phyloP scores from a whole-genome alignment of 2,329 filamentous ascomycete genomes.

The Penicillium hordei region DNA sequence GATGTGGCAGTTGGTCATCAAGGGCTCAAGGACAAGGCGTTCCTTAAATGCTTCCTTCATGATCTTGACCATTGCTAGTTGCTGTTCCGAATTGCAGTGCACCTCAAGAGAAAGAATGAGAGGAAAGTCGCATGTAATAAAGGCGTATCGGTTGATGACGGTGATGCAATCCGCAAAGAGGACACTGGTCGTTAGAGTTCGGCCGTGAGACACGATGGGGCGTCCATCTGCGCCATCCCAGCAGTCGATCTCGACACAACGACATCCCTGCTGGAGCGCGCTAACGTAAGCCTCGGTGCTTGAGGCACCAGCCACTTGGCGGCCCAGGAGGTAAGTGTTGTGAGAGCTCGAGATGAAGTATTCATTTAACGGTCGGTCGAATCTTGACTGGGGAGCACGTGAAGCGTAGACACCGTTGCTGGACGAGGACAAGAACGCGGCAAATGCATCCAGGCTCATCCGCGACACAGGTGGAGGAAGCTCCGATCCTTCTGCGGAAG shows the following conservation, averaged over 20 bases:
- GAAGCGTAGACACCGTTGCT: constrained; percentile 68
- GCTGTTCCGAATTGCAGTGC: constrained; percentile 81
- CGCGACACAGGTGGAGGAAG: constrained; percentile 47
- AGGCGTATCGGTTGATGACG: constrained; percentile 93
- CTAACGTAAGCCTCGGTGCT: constrained; percentile 95
- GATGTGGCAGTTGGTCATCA: constrained; percentile 65
- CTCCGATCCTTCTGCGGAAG: constrained; percentile 42
- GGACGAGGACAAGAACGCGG: constrained; percentile 72
- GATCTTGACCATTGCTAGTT: constrained; percentile 82
- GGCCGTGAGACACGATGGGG: constrained; percentile 87
- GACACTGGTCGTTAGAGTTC: constrained; percentile 83
- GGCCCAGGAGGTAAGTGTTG: constrained; percentile 92
- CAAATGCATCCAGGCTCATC: constrained; percentile 78
- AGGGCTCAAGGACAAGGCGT: constrained; percentile 72
- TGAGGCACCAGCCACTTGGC: constrained; percentile 84
- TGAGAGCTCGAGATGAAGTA: constrained; percentile 99
- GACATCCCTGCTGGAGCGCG: constrained; percentile 82
- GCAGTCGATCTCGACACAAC: constrained; percentile 95
- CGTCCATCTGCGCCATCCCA: constrained; percentile 91
- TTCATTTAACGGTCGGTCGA: constrained; percentile 87
- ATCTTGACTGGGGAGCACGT: constrained; percentile 59
- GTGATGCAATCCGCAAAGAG: constrained; percentile 89
- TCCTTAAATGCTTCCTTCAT: constrained; percentile 82
- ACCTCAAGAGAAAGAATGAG: constrained; percentile 95
- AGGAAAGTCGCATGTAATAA: constrained; percentile 80